Conservation (phyloP, 2,329 filamentous ascomycete species). For the Trichoderma pleuroti region DNA sequence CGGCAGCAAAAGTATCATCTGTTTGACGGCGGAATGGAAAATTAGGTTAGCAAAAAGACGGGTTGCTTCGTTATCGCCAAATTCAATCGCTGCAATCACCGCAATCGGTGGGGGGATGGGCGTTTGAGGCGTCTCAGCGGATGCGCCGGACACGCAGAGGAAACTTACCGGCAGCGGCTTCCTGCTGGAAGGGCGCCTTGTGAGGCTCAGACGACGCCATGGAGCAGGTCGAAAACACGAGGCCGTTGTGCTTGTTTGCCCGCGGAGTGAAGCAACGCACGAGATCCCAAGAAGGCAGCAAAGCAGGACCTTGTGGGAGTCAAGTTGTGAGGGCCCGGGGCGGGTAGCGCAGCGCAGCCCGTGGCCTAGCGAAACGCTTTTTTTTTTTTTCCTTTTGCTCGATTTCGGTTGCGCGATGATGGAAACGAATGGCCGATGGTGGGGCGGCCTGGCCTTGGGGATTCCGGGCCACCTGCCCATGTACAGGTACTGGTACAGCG, state of each 20-base stretch:
- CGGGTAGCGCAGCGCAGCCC: constrained; percentile 15
- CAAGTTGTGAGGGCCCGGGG: constrained; percentile 15
- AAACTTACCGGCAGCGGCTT: constrained; percentile 21
- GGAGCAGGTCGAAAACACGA: neutral
- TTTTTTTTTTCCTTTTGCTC: neutral
- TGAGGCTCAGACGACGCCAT: constrained; percentile 21
- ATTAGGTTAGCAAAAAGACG: neutral
- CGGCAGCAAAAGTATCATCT: neutral
- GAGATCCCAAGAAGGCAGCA: neutral
- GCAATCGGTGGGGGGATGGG: neutral
- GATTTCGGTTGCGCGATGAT: constrained; percentile 10
- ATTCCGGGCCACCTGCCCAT: neutral
- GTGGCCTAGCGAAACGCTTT: constrained; percentile 8
- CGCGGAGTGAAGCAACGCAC: neutral
- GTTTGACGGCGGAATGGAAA: neutral
- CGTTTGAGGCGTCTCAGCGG: neutral
- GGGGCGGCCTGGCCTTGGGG: neutral
- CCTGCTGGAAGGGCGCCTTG: constrained; percentile 17
- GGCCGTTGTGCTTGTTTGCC: neutral
- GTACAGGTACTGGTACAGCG: neutral
- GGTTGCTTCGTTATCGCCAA: neutral
- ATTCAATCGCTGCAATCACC: neutral
- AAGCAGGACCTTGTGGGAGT: constrained; percentile 10
- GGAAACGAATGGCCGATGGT: constrained; percentile 11
- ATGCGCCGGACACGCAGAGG: constrained; percentile 2